Base-by-base conservation (phyloP, 208 protist species). In the Herpetomonas tarakana region DNA sequence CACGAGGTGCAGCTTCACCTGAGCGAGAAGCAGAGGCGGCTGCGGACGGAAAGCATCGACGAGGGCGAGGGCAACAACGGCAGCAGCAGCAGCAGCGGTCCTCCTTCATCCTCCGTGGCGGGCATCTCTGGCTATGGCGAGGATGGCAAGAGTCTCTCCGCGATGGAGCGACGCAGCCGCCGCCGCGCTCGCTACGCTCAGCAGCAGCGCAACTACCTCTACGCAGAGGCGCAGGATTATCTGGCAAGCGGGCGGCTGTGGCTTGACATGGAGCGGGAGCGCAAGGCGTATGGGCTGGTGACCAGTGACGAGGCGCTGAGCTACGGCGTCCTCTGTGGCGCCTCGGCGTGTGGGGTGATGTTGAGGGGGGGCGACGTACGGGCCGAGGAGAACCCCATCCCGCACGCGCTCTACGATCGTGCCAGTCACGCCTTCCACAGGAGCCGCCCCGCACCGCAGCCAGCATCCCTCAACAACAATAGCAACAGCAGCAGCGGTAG, bases 201-300 rank as follows among this genome's bases (percentile, higher is more conserved):
- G 46, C 41, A 41, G 41, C 62, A 50, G 62, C 62, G 39, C n/a
- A 35, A 59, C 49, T 54, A 62, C 30, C 41, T 68, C 3, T 21
- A 0, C 25, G 65, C 22, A 22, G 67, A 73, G 60, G 67, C 60
- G 18, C 41, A 56, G 7, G 57, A 59, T 16, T 77, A 77, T 28
- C 52, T 49, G 29, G 6, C 35, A 6, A 64, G 63, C 11, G 35
- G 46, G 12, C 41, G 52, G 19, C 50, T 72, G 9, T 72, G 56
- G 58, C 28, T 65, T 3, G 24, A 38, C 3, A 49, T 72, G 3
- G 71, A 77, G 59, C 30, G 29, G 52, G 71, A 71, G 29, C 35
- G 71, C 4, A 3, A 19, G 28, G 21, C 7, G 18, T 22, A 62
- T 14, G 53, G 9, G n/a, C 22, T 67, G 24, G 58, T 54, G 2